Evolutionary conservation across 2,329 filamentous ascomycete species (phyloP).

Genomic region (Hyphodiscus sp.): DNA sequence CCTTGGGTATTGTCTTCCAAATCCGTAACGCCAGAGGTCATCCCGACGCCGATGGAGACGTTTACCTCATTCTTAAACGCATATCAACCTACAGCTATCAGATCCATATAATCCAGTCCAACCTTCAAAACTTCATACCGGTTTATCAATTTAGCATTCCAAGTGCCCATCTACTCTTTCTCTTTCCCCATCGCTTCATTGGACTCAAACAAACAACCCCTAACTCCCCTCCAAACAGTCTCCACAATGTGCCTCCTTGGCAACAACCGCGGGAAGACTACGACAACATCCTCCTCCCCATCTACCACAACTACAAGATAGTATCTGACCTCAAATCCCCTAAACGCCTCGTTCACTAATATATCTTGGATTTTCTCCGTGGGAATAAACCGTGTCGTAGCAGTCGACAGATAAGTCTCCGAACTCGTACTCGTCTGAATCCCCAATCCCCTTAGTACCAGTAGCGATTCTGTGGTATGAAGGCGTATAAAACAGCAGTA

Average conservation of each 20-base stretch:
- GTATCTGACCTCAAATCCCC: constrained; percentile 82
- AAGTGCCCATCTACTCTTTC: constrained; percentile 10
- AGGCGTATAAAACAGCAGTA: constrained; percentile 41
- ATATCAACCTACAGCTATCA: not conserved
- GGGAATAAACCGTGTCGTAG: constrained; percentile 73
- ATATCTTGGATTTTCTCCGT: constrained; percentile 90
- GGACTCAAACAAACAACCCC: constrained; percentile 73
- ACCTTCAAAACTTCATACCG: not conserved
- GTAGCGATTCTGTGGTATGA: constrained; percentile 69
- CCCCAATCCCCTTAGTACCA: constrained; percentile 82
- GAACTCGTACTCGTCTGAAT: constrained; percentile 78
- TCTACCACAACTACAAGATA: constrained; percentile 88
- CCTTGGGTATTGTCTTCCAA: not conserved
- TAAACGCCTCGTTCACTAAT: constrained; percentile 90
- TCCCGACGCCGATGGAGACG: not conserved
- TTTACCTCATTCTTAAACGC: not conserved
- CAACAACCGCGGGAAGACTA: constrained; percentile 84
- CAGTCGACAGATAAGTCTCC: constrained; percentile 56
- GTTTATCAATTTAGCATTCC: not conserved
- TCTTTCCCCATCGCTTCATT: constrained; percentile 31
- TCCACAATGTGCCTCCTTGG: constrained; percentile 72
- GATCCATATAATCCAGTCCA: not conserved
- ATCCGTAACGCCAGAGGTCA: not conserved
- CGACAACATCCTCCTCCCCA: constrained; percentile 79
- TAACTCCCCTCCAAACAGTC: constrained; percentile 80